phyloP scores from a whole-genome alignment of 305 asterid genomes.

The Fraxinus angustifolia region DNA sequence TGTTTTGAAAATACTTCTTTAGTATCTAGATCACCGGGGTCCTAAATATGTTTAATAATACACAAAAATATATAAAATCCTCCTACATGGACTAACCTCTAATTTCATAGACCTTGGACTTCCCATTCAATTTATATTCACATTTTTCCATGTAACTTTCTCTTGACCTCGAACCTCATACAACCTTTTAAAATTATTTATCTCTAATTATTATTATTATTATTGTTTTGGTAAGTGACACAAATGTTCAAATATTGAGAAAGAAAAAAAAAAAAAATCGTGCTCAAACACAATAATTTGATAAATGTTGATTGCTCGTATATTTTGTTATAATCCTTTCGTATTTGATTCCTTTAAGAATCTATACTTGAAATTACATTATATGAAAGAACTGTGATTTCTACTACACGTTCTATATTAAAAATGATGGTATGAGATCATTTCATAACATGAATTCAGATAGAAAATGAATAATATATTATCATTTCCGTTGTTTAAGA shows the following conservation, averaged over 20 bases:
- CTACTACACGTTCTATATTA: not conserved
- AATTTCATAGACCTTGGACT: slow-evolving; percentile 27
- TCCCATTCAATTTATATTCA: slow-evolving; percentile 25
- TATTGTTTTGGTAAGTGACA: not conserved
- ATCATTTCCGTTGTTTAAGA: not conserved
- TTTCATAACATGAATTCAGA: not conserved
- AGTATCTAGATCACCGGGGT: not conserved
- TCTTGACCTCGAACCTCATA: slow-evolving; percentile 46
- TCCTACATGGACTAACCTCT: not conserved
- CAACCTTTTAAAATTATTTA: slow-evolving; percentile 7
- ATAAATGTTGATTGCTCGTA: not conserved
- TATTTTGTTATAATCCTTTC: not conserved
- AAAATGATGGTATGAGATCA: not conserved
- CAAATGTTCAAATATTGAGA: not conserved
- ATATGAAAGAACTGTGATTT: not conserved
- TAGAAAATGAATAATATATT: not conserved
- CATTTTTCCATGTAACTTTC: slow-evolving; percentile 37
- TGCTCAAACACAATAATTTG: not conserved
- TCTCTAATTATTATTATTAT: not conserved
- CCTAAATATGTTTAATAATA: not conserved
- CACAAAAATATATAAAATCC: not conserved
- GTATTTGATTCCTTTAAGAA: not conserved
- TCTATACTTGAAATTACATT: not conserved
- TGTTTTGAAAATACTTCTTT: not conserved
- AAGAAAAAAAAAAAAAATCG: not conserved